Evolutionary conservation across 345 rosid genomes (phyloP), one percentile per base, ranked within the genome.

Genomic region (Carallia pectinifolia): DNA sequence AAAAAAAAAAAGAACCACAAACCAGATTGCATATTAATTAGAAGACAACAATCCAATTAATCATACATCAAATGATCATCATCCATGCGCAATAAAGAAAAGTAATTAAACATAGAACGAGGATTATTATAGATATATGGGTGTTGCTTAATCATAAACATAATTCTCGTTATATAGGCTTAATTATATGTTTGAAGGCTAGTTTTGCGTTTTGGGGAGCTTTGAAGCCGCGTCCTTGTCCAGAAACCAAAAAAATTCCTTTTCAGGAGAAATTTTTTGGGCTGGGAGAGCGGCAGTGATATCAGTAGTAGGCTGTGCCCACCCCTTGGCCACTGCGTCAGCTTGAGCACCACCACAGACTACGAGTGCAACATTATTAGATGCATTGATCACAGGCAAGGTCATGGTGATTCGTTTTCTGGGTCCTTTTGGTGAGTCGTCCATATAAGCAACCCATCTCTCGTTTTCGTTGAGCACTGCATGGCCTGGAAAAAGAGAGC

Each of bases 391-490:
- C 31, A 55, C 60, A 9, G 60, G 60, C 27, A 55, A 5, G 33
- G 60, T 55, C 30, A 55, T 19, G 60, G 60, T 55, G 31, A 55
- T 55, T 55, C 60, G 27, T 29, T 55, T 55, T 2, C 13, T 9
- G 15, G 60, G 60, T 23, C 23, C 15, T 23, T 27, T 55, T 4
- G 60, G 60, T 7, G 60, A 55, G 31, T 55, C 5, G 33, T 23
- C 60, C 60, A 55, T 23, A 29, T 55, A 55, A 55, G 60, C 60
- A 55, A 55, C 60, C 60, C 60, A 55, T 4, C 31, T 55, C 60
- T 55, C 8, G 31, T 23, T 55, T 55, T 55, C 33, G 4, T 55
- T 55, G 33, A 55, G 60, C 27, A 55, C 15, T 2, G 60, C 60
- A 8, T 55, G 60, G 31, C 60, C 16, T 23, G 60, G 60, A 23